phyloP scores from a whole-genome alignment of 2,329 filamentous ascomycete genomes.

The Capronia coronata region DNA sequence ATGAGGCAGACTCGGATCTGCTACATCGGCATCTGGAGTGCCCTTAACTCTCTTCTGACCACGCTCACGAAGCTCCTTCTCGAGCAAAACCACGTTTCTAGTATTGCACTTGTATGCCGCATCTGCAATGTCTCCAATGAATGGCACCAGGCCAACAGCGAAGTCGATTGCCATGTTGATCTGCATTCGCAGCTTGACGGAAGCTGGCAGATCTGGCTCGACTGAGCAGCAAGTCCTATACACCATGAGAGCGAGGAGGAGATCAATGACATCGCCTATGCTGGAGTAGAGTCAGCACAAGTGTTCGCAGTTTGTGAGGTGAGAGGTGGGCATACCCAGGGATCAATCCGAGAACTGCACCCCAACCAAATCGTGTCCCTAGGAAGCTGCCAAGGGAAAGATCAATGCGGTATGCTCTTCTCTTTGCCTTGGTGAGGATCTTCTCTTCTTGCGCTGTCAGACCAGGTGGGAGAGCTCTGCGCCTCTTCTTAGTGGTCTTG shows the following conservation, averaged over 20 bases:
- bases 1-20: constrained; percentile 35
- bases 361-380: constrained; percentile 82
- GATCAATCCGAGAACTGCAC: constrained; percentile 74
- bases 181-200: constrained; percentile 63
- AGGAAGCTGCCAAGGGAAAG: constrained; percentile 74
- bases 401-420: constrained; percentile 77
- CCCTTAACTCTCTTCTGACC: constrained; percentile 33
- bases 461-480: constrained; percentile 76
- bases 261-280: constrained; percentile 68
- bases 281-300: constrained; percentile 38
- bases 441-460: constrained; percentile 75
- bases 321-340: constrained; percentile 58
- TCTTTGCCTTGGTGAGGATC: constrained; percentile 78
- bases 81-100: constrained; percentile 41
- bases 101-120: constrained; percentile 46
- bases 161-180: constrained; percentile 60
- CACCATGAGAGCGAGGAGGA: constrained; percentile 67
- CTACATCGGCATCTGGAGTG: constrained; percentile 27
- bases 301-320: not conserved
- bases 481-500: constrained; percentile 71
- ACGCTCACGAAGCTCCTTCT: constrained; percentile 40
- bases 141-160: constrained; percentile 46
- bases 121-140: constrained; percentile 45
- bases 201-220: constrained; percentile 62
- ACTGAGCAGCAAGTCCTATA: constrained; percentile 65